Evolutionary conservation across 768 basidiomycete species (phyloP).

Genomic region (Brasilioporus rufonigricans): DNA sequence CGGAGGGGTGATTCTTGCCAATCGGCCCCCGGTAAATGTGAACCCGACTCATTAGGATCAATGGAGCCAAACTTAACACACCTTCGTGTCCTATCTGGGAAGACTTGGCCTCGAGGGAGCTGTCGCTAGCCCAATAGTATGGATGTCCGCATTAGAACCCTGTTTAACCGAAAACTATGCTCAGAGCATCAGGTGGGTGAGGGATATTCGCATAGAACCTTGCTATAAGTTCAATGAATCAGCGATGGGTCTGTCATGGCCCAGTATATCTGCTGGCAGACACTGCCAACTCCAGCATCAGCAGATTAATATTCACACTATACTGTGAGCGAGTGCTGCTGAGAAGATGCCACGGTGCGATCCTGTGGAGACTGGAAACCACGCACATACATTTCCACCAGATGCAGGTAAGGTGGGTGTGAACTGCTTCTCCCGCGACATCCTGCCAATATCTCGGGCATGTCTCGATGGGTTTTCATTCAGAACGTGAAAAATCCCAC

Average conservation of each 20-base stretch:
- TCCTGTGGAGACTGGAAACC: background rate
- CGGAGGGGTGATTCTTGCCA: background rate
- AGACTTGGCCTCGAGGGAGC: background rate
- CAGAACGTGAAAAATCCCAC: slow-evolving; percentile 1
- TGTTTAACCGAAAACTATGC: background rate
- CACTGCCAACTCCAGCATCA: too few species aligned
- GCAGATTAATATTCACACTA: too few species aligned
- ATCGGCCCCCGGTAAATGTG: background rate
- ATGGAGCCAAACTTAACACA: background rate
- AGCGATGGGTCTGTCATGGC: too few species aligned
- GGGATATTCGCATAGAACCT: too few species aligned
- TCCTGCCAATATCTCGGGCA: too few species aligned
- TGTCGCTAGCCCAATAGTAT: background rate
- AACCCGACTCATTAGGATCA: background rate
- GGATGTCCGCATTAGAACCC: background rate
- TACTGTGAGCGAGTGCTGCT: background rate
- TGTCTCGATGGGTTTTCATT: background rate
- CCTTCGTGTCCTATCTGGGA: background rate
- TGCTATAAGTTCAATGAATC: too few species aligned
- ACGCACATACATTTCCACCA: background rate
- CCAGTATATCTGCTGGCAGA: too few species aligned
- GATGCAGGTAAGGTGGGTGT: background rate
- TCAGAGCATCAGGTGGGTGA: too few species aligned
- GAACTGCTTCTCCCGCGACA: background rate
- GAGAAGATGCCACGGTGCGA: background rate